A percentile compares a stretch with the other conserved stretches of the same genome.
phyloP scores from a whole-genome alignment of 2,329 filamentous ascomycete genomes.

The Colletotrichum salicis region DNA sequence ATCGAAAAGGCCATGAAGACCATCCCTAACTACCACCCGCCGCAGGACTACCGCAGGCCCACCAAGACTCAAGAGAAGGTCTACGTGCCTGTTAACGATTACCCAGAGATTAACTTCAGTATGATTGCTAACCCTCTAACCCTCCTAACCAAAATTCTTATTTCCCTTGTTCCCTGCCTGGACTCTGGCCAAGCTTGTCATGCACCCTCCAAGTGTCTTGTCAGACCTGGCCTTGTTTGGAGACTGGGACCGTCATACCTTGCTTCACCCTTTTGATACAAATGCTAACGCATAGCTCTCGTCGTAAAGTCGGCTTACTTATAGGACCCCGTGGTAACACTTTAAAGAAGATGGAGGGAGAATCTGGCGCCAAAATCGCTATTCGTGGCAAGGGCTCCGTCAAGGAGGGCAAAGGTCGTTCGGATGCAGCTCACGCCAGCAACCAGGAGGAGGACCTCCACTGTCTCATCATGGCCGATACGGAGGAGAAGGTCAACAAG shows the following conservation, averaged over 20 bases:
- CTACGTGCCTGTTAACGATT: conserved; percentile 99
- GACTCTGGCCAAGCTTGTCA: conserved; percentile 58
- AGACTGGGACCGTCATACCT: conserved; percentile 43
- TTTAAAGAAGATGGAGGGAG: conserved; percentile 98
- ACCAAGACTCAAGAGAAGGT: conserved; percentile 99
- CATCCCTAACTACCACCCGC: conserved; percentile 99
- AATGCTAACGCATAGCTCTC: conserved; percentile 93
- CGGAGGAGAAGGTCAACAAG: conserved; percentile 99
- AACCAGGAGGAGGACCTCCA: conserved; percentile 99
- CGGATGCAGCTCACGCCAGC: conserved; percentile 98
- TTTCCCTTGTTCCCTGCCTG: conserved; percentile 44
- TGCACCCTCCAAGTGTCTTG: conserved; percentile 42
- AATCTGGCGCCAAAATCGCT: conserved; percentile 97
- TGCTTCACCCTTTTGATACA: conserved; percentile 52
- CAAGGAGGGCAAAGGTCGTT: conserved; percentile 99
- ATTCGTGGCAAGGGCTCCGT: conserved; percentile 99
- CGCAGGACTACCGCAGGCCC: conserved; percentile 96
- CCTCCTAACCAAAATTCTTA: conserved; percentile 70
- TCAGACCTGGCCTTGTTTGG: conserved; percentile 43
- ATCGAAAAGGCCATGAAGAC: conserved; percentile 99
- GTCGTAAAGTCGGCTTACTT: conserved; percentile 96
- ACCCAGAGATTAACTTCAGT: conserved; percentile 99
- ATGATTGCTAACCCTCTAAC: conserved; percentile 99
- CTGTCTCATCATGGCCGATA: conserved; percentile 99
- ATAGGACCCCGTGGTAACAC: conserved; percentile 99